Evolutionary conservation across 1,284 basidiomycete species (phyloP), one percentile per base, ranked within the genome.

Genomic region (Ustilago cynodontis): DNA sequence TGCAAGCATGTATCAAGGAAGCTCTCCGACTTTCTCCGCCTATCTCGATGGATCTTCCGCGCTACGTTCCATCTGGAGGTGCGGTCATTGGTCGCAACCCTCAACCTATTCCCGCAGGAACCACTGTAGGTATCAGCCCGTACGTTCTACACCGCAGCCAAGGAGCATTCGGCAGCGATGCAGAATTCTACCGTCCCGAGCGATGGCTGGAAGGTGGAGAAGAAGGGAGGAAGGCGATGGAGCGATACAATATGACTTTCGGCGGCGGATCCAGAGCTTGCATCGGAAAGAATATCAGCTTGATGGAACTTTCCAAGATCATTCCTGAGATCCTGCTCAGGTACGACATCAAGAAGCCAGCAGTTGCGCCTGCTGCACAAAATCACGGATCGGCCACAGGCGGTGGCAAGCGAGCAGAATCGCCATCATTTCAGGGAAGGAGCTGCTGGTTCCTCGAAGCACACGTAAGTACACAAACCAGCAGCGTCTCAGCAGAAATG

Each of bases 1-100:
- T 84, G 3, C 77, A 82, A 66, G 85, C 82, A 6, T 86, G 83
- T 58, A 71, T 86, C 63, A 86, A 86, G 65, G 85, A 86, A 60
- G 72, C 77, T 0, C 64, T 86, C 3, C 79, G 85, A 13, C 79
- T 86, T 2, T 83, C 85, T 26, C 85, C 85, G 2, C 81, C 85
- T 16, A 84, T 86, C 26, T 78, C 79, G 11, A 79, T 82, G 75
- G 77, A 78, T 18, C 63, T 86, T 2, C 84, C 81, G 11, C 78
- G 85, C 26, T 71, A 81, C 41, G 76, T 82, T 1, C 83, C 85
- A 0, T 29, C 52, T 0, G 84, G 78, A 22, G 80, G 71, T 3
- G 71, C 80, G 0, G 51, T 86, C 9, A 78, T 76, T 28, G 83
- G 83, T 14, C 71, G 53, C 18, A 79, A 71, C 54, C 56, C 53